Evolutionary conservation across 1,284 basidiomycete genomes (phyloP), one percentile per base, ranked within the genome.

Genomic region (Marasmius sp.): DNA sequence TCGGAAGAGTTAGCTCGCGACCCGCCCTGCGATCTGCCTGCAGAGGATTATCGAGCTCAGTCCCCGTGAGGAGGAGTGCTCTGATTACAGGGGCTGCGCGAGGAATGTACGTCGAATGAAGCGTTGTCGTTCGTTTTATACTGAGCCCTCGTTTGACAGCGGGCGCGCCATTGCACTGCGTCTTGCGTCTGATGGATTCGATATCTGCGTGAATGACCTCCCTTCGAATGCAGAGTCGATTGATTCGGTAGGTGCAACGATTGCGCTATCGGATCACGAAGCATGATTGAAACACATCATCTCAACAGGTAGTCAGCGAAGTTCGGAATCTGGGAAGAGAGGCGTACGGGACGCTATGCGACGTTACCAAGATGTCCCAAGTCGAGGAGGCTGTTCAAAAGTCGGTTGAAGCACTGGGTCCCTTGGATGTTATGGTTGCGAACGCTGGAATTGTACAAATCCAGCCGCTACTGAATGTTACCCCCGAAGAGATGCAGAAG

Each of bases 361-460:
- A 65, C 51, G 64, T 65, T 6, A 58, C 61, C 39, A 63, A 65
- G 27, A 39, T 53, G 33, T 33, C 61, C 6, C 53, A 63, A 9
- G 61, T 65, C n/a, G 54, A 63, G 37, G 51, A 52, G 11, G 52
- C 62, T 27, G 61, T 65, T 22, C 52, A 59, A 16, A 48, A 50
- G 4, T 63, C 64, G 14, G 61, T 63, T 6, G 47, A 63, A 38
- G 36, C 38, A 38, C 48, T 65, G 18, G 64, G 64, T 6, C 53
- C 61, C 1, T 38, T 65, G 14, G 47, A 61, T 39, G 61, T 65
- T 14, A 52, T 65, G 39, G 60, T 65, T 22, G 64, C 64, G 9
- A 65, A 65, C 43, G 64, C 64, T 43, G 64, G 61, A 5, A 65
- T 65, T 49, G 61, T 62, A 6, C 64, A 63, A 9, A 60, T 63